A percentile compares a stretch with the other conserved stretches of the same genome.
These are phyloP conservation scores for Sporisorium graminicola DNA, from an alignment of 1,284 basidiomycete species.

Conservation along the genomic window DNA sequence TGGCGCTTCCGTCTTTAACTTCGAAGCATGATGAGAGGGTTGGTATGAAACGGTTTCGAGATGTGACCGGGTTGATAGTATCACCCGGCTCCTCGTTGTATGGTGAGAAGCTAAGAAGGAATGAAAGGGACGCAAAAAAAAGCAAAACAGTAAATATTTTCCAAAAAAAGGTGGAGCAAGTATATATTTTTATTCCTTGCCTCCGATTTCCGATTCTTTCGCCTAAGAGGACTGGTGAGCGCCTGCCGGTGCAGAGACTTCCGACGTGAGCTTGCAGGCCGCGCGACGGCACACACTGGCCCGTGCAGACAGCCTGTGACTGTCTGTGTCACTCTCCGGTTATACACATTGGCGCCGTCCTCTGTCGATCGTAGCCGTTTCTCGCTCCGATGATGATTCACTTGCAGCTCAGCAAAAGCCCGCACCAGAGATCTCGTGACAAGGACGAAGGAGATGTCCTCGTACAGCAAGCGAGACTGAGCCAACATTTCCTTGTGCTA, in stretches of 20 bases:
- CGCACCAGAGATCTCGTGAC: not conserved
- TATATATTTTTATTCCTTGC: not conserved
- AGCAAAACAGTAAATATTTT: not conserved
- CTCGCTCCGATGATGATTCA: conserved; percentile 13
- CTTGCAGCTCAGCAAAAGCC: not conserved
- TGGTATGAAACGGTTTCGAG: not conserved
- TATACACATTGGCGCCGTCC: conserved; percentile 2
- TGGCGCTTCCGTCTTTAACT: not conserved
- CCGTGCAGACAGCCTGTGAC: conserved; percentile 32
- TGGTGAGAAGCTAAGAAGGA: not conserved
- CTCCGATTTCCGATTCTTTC: conserved; percentile 18
- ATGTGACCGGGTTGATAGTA: no score
- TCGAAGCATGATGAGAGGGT: not conserved
- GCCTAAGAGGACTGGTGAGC: no score
- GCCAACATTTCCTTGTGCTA: not conserved
- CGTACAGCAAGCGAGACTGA: not conserved
- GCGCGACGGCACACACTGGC: conserved; percentile 4
- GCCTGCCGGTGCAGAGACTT: conserved; percentile 23
- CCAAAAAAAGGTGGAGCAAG: conserved; percentile 13
- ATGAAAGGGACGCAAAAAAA: conserved; percentile 2
- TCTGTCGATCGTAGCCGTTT: not conserved
- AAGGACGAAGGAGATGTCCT: not conserved
- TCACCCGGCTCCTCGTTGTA: not conserved
- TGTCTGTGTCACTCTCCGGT: no score
- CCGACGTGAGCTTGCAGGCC: conserved; percentile 12